phyloP scores from a whole-genome alignment of 2,329 filamentous ascomycete genomes.

The Rhynchosporium graminicola region DNA sequence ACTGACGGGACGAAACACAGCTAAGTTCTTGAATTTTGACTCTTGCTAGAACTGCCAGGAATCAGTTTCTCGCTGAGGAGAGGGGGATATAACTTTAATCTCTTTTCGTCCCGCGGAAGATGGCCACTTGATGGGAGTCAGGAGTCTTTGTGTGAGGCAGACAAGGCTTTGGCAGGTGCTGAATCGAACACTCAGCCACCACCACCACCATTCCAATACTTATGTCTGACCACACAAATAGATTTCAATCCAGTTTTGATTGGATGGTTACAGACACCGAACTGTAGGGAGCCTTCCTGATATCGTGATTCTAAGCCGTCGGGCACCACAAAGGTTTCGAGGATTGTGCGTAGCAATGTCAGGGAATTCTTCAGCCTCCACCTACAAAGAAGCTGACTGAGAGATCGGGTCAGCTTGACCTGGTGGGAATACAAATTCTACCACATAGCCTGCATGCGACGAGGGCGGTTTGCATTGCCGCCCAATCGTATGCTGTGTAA shows the following conservation, averaged over 20 bases:
- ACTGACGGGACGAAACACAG: not conserved
- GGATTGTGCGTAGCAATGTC: not conserved
- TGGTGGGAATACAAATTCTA: not conserved
- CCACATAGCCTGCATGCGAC: not conserved
- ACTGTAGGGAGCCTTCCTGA: not conserved
- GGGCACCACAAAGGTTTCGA: not conserved
- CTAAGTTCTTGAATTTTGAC: not conserved
- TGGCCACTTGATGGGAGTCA: not conserved
- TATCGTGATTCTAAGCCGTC: not conserved
- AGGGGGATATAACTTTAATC: not conserved
- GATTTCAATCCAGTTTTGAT: not conserved
- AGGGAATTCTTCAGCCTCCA: not conserved
- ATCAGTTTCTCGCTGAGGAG: not conserved
- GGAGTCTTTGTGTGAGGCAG: slow-evolving; percentile 4
- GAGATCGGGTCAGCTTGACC: not conserved
- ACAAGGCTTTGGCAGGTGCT: not conserved
- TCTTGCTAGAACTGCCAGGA: not conserved
- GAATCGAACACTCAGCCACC: slow-evolving; percentile 1
- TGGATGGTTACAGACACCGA: not conserved
- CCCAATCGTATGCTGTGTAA: not conserved
- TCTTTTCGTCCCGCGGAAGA: not conserved
- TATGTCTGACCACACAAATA: not conserved
- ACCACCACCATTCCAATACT: not conserved
- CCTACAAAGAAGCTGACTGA: not conserved
- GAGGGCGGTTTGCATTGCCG: not conserved